Evolutionary conservation across 108 stramenopile genomes (phyloP).

Genomic region (Cyclostephanos tholiformis): DNA sequence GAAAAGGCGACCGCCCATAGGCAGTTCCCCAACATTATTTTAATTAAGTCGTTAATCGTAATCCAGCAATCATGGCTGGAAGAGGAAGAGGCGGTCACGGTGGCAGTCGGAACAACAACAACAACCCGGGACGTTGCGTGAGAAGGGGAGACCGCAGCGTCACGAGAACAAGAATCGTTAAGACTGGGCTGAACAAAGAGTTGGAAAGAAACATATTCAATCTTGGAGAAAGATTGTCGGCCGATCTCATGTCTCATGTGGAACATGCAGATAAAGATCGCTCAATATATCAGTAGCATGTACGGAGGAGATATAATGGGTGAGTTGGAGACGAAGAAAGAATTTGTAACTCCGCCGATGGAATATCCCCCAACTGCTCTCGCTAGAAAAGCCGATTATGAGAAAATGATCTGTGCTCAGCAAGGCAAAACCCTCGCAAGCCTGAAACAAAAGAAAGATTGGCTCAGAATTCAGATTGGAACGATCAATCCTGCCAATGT

Average conservation of each 20-base stretch:
- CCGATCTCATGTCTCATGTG: conserved; percentile 20
- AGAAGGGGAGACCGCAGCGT: too few species aligned
- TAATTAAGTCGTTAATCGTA: too few species aligned
- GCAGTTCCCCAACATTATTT: too few species aligned
- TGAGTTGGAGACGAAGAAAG: conserved; percentile 24
- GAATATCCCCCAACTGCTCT: conserved; percentile 8
- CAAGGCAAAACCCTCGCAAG: conserved; percentile 16
- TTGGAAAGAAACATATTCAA: conserved; percentile 20
- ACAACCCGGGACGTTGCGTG: too few species aligned
- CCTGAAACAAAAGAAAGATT: background rate
- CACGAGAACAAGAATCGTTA: background rate
- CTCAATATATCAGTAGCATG: conserved; percentile 18
- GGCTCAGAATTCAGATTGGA: conserved; percentile 6
- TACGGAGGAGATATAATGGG: conserved; percentile 34
- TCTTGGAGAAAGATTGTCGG: conserved; percentile 18
- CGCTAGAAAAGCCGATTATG: background rate
- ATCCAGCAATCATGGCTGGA: too few species aligned
- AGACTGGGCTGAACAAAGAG: conserved; percentile 15
- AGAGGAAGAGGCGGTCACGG: too few species aligned
- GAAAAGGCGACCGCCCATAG: too few species aligned
- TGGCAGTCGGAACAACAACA: too few species aligned
- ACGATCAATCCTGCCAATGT: background rate
- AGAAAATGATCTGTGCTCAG: conserved; percentile 2
- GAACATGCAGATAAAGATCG: conserved; percentile 17
- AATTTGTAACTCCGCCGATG: conserved; percentile 6